Base-by-base conservation (phyloP, 208 protist genomes). In the Leishmania aethiopica region DNA sequence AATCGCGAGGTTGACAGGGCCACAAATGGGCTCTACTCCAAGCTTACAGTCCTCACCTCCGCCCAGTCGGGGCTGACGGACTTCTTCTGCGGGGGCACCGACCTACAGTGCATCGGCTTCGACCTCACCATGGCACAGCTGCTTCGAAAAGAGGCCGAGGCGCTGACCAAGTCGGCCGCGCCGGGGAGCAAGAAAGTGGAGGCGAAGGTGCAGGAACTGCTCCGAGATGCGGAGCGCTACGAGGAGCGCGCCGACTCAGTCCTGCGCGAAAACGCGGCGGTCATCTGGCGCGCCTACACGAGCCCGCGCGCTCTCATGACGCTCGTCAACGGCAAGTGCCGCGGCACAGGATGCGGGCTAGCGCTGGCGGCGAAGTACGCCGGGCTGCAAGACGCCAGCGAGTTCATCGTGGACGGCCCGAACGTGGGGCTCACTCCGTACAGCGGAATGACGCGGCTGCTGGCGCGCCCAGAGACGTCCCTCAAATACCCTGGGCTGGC, bases 401-500 rank as follows among this genome's bases (percentile, higher is more conserved):
- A 98, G 90, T 95, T 98, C 77, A 90, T 94, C 37, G 93, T 97
- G 75, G 94, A 96, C 81, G 94, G 94, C 60, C 93, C 94, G 6
- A 88, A 96, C 80, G 69, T 89, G 32, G 96, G 95, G 19, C 82
- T 97, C 45, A 98, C 96, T 0, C 93, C 94, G 17, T 97, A 87
- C 82, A 93, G 92, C 45, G 96, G 96, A 70, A 69, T 97, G 70
- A 96, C 93, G 22, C 93, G 89, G 19, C 85, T 96, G 22, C 90
- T 98, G 62, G 90, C 94, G 32, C 92, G 95, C 4, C 89, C 90
- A 1, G 96, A 97, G 82, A 96, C 92, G 35, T 96, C 93, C 19
- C 88, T 97, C 45, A 98, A 98, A 86, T 98, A 91, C 81, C 96
- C 96, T 17, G 96, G 96, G 19, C 85, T 98, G 8, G 92, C 96